Evolutionary conservation across 495 filamentous ascomycete genomes (phyloP).

Genomic region (Penicillium silybi): DNA sequence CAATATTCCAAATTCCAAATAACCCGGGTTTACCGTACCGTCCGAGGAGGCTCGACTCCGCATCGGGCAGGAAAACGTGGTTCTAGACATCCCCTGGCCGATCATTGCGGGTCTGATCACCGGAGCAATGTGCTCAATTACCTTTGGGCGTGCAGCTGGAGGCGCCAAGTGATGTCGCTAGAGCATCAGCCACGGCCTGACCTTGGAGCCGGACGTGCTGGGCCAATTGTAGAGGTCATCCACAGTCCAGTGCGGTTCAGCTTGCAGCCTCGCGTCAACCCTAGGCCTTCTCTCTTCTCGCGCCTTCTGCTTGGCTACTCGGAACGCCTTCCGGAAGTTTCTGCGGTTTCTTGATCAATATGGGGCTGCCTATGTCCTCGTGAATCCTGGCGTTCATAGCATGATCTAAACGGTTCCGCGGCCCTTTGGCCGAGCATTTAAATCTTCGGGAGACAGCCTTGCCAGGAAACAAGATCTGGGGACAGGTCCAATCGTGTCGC

Average conservation of each 20-base stretch:
- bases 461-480: neutral
- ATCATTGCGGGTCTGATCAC: constrained; percentile 3
- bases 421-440: no score
- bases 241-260: neutral
- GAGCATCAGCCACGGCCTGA: neutral
- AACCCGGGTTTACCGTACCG: no score
- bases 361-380: neutral
- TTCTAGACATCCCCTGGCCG: constrained; percentile 5
- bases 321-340: neutral
- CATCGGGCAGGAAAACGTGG: neutral
- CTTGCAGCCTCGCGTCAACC: neutral
- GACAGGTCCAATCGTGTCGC: neutral
- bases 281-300: neutral
- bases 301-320: neutral
- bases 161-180: neutral
- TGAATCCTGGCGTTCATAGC: neutral
- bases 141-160: neutral
- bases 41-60: neutral
- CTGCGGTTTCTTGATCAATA: neutral
- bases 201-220: neutral
- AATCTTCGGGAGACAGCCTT: neutral
- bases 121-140: neutral
- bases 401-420: neutral
- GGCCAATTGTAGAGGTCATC: neutral
- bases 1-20: neutral